Percentiles rank a stretch among this genome's conserved stretches.
Conservation (phyloP, 1,139 yeast species). For the Candida buenavistaensis region DNA sequence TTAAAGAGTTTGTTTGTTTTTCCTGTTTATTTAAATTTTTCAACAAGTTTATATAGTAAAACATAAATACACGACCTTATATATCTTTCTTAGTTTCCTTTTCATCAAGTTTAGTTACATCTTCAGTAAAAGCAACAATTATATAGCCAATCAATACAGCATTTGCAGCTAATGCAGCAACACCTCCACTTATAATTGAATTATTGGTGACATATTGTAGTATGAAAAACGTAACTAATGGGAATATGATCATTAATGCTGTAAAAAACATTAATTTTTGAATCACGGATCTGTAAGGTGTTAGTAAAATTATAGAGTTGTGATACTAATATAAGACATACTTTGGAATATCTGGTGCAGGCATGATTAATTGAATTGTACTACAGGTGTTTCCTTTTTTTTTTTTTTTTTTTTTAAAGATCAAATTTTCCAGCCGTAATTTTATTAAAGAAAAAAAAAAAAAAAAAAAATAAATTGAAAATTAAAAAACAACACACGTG, state of each 20-base stretch:
- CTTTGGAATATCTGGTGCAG: slow-evolving; percentile 61
- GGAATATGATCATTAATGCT: slow-evolving; percentile 82
- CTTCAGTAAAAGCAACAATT: slow-evolving; percentile 83
- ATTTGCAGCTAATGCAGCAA: slow-evolving; percentile 87
- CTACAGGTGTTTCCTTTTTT: neutral
- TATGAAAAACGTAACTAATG: slow-evolving; percentile 70
- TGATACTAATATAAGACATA: slow-evolving; percentile 30
- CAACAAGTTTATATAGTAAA: too few species aligned
- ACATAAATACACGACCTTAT: slow-evolving; percentile 8
- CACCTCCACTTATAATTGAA: slow-evolving; percentile 81
- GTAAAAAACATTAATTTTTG: slow-evolving; percentile 83
- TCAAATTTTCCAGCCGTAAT: neutral
- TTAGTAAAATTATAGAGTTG: too few species aligned
- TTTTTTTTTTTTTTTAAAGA: neutral
- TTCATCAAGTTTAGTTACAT: slow-evolving; percentile 41
- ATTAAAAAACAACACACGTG: neutral
- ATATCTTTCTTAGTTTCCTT: slow-evolving; percentile 15
- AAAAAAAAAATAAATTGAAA: too few species aligned
- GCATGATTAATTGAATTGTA: slow-evolving; percentile 5
- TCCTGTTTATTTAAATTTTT: too few species aligned
- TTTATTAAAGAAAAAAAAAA: too few species aligned
- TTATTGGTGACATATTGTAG: slow-evolving; percentile 57
- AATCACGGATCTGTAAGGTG: slow-evolving; percentile 52
- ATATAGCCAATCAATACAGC: slow-evolving; percentile 84
- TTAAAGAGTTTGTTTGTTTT: too few species aligned